Evolutionary conservation across 192 early-diverging fungal species (phyloP).

Genomic region (Bifiguratus adelaidae): DNA sequence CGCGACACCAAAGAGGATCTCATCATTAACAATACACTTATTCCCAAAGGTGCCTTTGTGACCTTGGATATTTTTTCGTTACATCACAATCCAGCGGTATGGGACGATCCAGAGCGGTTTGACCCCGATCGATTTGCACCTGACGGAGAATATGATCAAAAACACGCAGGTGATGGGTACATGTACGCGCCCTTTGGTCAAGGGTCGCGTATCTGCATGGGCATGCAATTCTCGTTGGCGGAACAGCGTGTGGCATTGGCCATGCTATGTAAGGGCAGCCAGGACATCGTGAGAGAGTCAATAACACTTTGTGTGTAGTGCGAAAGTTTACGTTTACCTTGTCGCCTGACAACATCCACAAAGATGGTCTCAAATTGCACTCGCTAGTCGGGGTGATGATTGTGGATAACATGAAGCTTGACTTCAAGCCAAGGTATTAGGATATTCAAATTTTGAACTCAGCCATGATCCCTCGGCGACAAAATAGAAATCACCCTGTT

Average conservation of each 20-base stretch:
- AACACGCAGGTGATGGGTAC: conserved; percentile 12
- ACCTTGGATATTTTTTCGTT: conserved; percentile 3
- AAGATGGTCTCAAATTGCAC: conserved; percentile 3
- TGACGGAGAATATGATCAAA: conserved; percentile 12
- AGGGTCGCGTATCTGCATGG: conserved; percentile 42
- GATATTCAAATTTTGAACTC: too few relatives aligned
- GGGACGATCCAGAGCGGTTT: conserved; percentile 6
- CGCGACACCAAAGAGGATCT: conserved; percentile 3
- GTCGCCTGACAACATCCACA: conserved; percentile 12
- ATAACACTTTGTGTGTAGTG: conserved; percentile 1
- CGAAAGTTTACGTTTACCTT: neutral
- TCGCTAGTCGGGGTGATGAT: neutral
- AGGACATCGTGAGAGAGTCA: too few relatives aligned
- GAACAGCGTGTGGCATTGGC: conserved; percentile 40
- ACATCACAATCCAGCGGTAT: conserved; percentile 2
- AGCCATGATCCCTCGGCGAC: too few relatives aligned
- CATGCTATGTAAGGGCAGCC: too few relatives aligned
- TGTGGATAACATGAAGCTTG: neutral
- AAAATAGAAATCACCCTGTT: too few relatives aligned
- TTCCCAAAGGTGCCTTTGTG: conserved; percentile 5
- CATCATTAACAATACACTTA: neutral
- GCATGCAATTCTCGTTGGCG: conserved; percentile 39
- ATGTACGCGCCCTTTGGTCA: conserved; percentile 44
- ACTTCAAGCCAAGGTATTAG: conserved; percentile 13
- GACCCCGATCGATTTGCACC: conserved; percentile 8